Conservation (phyloP, 2,329 filamentous ascomycete genomes). For the Aspergillus ochraceus region DNA sequence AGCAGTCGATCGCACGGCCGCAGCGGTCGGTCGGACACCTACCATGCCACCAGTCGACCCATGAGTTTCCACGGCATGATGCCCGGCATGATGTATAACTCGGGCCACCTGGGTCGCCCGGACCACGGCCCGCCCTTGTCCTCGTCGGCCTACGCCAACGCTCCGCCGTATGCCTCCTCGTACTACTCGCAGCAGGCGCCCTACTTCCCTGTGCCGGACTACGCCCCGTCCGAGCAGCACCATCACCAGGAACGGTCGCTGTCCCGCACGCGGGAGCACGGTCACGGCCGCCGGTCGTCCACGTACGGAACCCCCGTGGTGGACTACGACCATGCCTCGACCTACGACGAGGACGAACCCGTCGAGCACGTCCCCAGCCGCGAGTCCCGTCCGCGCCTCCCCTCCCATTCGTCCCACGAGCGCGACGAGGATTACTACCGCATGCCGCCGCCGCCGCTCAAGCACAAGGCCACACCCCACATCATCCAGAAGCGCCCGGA, state of each 20-base stretch:
- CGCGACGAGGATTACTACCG: constrained; percentile 44
- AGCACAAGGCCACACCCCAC: constrained; percentile 28
- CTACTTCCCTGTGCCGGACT: constrained; percentile 31
- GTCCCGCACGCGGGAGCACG: constrained; percentile 35
- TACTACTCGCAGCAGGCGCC: constrained; percentile 30
- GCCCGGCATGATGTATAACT: constrained; percentile 29
- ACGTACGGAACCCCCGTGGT: constrained; percentile 36
- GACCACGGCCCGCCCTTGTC: constrained; percentile 40
- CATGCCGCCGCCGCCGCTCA: constrained; percentile 44
- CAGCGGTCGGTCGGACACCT: constrained; percentile 33
- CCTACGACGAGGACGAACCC: constrained; percentile 31
- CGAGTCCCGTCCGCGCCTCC: constrained; percentile 30
- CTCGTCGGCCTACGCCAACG: constrained; percentile 37
- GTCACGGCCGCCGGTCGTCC: constrained; percentile 32
- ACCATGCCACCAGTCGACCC: constrained; percentile 38
- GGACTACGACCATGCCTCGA: constrained; percentile 31
- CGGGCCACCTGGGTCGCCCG: constrained; percentile 29
- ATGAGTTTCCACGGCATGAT: constrained; percentile 40
- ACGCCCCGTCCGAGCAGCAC: constrained; percentile 30
- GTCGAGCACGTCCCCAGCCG: constrained; percentile 30
- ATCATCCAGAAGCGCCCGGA: constrained; percentile 40
- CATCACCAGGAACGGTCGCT: constrained; percentile 32
- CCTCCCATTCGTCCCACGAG: constrained; percentile 28
- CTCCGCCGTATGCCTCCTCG: constrained; percentile 30
- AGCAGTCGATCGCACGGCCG: constrained; percentile 27